phyloP scores from a whole-genome alignment of 2,329 filamentous ascomycete species.

The Erysiphe neolycopersici region DNA sequence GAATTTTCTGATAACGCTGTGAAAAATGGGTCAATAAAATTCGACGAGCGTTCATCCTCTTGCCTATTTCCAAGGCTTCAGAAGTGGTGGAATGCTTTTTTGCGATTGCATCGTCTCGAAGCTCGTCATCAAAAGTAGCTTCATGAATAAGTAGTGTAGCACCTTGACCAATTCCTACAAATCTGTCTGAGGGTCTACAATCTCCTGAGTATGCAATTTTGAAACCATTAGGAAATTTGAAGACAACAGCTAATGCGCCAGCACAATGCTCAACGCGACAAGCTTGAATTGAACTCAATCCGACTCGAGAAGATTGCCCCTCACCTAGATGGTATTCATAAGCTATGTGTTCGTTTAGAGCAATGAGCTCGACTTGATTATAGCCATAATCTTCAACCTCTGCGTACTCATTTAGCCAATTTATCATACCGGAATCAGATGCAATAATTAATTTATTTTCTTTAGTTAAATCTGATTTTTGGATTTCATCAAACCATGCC shows the following conservation, averaged over 20 bases:
- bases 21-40: slow-evolving; percentile 85
- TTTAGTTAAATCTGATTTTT: slow-evolving; percentile 16
- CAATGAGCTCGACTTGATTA: slow-evolving; percentile 16
- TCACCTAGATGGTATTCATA: neutral
- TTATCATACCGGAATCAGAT: slow-evolving; percentile 42
- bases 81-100: slow-evolving; percentile 81
- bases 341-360: neutral
- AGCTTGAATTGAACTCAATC: slow-evolving; percentile 39
- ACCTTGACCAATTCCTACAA: slow-evolving; percentile 42
- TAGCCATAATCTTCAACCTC: slow-evolving; percentile 53
- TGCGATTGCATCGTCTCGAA: slow-evolving; percentile 46
- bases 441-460: slow-evolving; percentile 31
- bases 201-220: slow-evolving; percentile 87
- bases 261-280: slow-evolving; percentile 53
- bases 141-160: slow-evolving; percentile 80
- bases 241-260: slow-evolving; percentile 45
- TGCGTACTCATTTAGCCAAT: slow-evolving; percentile 57
- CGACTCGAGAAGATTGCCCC: slow-evolving; percentile 14
- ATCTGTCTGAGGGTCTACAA: slow-evolving; percentile 50
- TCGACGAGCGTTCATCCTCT: slow-evolving; percentile 50
- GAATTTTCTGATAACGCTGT: slow-evolving; percentile 45
- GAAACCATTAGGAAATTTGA: slow-evolving; percentile 56
- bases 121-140: slow-evolving; percentile 81
- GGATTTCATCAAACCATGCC: slow-evolving; percentile 39
- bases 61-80: slow-evolving; percentile 58